A percentile compares a stretch with the other conserved stretches of the same genome.
These are phyloP conservation scores for Tylopilus subfusipes DNA, from an alignment of 768 basidiomycete species.

Conservation along the genomic window DNA sequence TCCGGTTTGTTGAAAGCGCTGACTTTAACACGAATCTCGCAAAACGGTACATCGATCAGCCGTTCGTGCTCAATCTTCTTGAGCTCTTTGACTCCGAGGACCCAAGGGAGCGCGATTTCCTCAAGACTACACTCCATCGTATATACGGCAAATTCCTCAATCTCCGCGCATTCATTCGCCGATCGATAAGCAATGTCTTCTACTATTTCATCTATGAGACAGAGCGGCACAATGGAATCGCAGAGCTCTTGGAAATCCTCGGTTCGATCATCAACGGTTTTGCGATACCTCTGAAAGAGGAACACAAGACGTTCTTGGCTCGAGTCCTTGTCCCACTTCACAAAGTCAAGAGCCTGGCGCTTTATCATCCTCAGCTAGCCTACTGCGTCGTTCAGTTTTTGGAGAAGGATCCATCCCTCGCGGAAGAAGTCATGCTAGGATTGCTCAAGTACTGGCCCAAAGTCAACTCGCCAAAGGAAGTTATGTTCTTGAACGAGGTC, in stretches of 20 bases:
- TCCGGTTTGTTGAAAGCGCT: constrained; percentile 94
- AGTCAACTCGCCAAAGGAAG: constrained; percentile 98
- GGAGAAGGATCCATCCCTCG: constrained; percentile 90
- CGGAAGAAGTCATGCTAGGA: constrained; percentile 94
- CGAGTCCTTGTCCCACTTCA: constrained; percentile 93
- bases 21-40: constrained; percentile 99
- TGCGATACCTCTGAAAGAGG: constrained; percentile 95
- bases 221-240: constrained; percentile 98
- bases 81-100: constrained; percentile 99
- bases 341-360: constrained; percentile 95
- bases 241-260: constrained; percentile 94
- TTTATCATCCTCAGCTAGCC: constrained; percentile 98
- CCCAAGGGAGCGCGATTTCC: constrained; percentile 96
- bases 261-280: constrained; percentile 99
- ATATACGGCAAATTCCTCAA: constrained; percentile 99
- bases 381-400: constrained; percentile 99
- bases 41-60: constrained; percentile 95
- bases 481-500: constrained; percentile 99
- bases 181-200: constrained; percentile 99
- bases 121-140: constrained; percentile 97
- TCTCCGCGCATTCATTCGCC: constrained; percentile 95
- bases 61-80: constrained; percentile 92
- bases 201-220: constrained; percentile 99
- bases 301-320: constrained; percentile 97
- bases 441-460: constrained; percentile 99